Conservation (phyloP, 202 grass and related monocot genomes). For the Schoenoplectus triqueter region DNA sequence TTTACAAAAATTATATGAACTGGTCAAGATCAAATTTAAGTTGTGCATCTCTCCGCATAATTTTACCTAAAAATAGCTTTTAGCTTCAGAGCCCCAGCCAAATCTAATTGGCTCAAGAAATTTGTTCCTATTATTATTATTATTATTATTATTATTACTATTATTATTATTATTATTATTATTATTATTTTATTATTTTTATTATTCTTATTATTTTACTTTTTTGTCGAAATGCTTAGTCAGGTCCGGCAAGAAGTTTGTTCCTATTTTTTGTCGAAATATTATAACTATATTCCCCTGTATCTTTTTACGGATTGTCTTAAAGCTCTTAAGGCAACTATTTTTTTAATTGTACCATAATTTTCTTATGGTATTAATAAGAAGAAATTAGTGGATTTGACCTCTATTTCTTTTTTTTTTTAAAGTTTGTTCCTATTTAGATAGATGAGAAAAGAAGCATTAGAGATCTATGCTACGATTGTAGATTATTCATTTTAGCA, state of each 20-base stretch:
- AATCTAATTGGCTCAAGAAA: background rate
- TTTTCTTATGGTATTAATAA: no score
- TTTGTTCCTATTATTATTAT: background rate
- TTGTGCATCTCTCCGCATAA: background rate
- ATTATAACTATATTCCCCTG: no score
- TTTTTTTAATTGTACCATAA: no score
- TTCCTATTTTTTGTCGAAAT: no score
- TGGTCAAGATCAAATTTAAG: background rate
- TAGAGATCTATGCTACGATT: background rate
- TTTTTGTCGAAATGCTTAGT: background rate
- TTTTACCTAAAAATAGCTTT: conserved; percentile 29
- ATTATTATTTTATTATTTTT: no score
- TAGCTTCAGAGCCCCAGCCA: background rate
- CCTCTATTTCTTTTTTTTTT: no score
- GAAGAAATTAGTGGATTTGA: no score
- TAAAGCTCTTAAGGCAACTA: no score
- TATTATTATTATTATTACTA: no score
- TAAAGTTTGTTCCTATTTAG: background rate
- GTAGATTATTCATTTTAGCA: background rate
- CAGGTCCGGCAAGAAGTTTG: background rate
- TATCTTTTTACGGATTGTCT: no score
- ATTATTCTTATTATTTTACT: background rate
- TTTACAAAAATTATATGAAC: conserved; percentile 16
- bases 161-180: no score
- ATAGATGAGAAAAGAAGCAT: background rate